Base-by-base conservation (phyloP, 1,284 basidiomycete species). In the Sporisorium iseilematis-ciliati region DNA sequence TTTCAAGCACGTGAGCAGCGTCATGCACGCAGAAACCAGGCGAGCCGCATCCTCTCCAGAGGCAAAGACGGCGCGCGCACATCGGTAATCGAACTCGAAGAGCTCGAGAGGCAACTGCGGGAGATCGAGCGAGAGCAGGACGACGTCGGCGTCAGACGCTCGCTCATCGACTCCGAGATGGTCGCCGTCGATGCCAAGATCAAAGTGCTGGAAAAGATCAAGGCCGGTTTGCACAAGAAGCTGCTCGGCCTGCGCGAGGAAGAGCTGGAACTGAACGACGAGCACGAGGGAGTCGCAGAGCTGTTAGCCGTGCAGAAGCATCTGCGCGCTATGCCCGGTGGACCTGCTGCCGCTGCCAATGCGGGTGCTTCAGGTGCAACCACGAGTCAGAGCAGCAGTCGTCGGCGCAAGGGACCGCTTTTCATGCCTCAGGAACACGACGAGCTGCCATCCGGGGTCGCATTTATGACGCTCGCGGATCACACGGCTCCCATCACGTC, bases 401-500 rank as follows among this genome's bases (percentile, higher is more conserved):
- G 82, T 48, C 63, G 80, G 20, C 63, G 74, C 29, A 77, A 79
- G 42, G 81, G 75, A 11, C 95, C 96, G 0, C 92, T 93, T 8
- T 99, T 99, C 88, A 86, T 99, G 65, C 96, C 96, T 2, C 96
- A 94, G 16, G 97, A 99, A 85, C 97, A 99, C 79, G 94, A 97
- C 80, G 94, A 97, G 62, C 88, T 99, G 60, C 97, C 96, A 5
- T 90, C 91, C 7, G 94, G 93, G 4, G 91, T 98, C 4, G 96
- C 96, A 6, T 99, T 99, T 87, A 97, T 99, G 95, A 93, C 93
- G 4, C 88, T 98, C 38, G 88, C 91, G 35, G 90, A 90, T 38
- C 95, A 98, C 82, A 87, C 90, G 0, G 90, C 90, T 0, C 92
- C 94, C 2, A 91, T 99, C 81, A 91, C 91, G 0, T 91, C 94